phyloP scores from a whole-genome alignment of 495 filamentous ascomycete genomes.

The Amorphotheca resinae region DNA sequence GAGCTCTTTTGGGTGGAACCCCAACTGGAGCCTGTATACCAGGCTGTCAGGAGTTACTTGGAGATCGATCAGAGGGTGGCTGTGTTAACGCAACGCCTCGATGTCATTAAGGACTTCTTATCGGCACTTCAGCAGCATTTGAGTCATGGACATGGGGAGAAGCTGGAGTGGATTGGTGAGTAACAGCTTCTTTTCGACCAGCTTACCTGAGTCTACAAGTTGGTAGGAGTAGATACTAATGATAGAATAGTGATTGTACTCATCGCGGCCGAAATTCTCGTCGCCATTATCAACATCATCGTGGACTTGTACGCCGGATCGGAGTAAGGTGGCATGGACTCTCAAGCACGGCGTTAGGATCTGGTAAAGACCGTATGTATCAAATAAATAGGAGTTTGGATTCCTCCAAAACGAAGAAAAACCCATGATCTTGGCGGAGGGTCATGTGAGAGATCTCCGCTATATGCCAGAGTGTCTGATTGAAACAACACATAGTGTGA shows the following conservation, averaged over 20 bases:
- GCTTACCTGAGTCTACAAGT: too few relatives aligned
- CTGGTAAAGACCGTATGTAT: too few relatives aligned
- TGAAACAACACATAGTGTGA: too few relatives aligned
- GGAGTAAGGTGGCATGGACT: conserved; percentile 32
- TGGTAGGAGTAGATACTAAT: too few relatives aligned
- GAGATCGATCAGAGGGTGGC: conserved; percentile 97
- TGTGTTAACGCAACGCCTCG: conserved; percentile 75
- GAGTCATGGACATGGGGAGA: conserved; percentile 91
- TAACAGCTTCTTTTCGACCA: too few relatives aligned
- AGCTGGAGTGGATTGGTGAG: conserved; percentile 86
- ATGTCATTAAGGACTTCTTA: conserved; percentile 88
- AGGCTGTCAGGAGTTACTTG: conserved; percentile 85
- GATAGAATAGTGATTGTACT: conserved; percentile 59
- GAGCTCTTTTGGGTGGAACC: conserved; percentile 98
- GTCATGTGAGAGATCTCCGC: too few relatives aligned
- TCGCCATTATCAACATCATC: conserved; percentile 88
- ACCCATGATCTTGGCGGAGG: too few relatives aligned
- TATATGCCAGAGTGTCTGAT: too few relatives aligned
- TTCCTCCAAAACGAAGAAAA: too few relatives aligned
- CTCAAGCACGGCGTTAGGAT: background rate
- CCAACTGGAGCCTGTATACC: conserved; percentile 88
- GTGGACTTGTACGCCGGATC: conserved; percentile 87
- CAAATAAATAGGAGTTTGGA: too few relatives aligned
- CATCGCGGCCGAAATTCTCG: conserved; percentile 90
- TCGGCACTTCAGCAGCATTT: conserved; percentile 94